Base-by-base conservation (phyloP, 2,329 filamentous ascomycete species). In the Botrytis cinerea region DNA sequence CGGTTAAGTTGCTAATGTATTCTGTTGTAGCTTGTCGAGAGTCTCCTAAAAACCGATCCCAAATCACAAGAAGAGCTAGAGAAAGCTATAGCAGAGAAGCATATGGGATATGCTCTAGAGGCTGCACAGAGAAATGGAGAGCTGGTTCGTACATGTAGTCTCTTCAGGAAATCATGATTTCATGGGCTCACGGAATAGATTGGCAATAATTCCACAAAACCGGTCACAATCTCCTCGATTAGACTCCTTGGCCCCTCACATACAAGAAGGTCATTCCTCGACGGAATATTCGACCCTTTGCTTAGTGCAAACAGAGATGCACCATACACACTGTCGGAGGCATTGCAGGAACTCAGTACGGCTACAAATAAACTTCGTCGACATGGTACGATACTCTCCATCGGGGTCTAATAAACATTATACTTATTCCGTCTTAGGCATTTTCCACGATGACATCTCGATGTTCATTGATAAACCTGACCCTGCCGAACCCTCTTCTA, bases 141-240 rank as follows among this genome's bases (percentile, higher is more conserved):
- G 81, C 82, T 94, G 83, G 91, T 93, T 84, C 74, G 85, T 71
- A 57, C 68, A 60, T 40, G 20, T 22, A 20, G 18, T 32, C 61
- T 38, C 8, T 45, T 43, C 32, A 3, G 18, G 18, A 35, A 32
- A n/a, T 32, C n/a, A 20, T 28, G 71, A 32, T 25, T 54, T 62
- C 63, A 73, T 25, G 59, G 54, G 51, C 71, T 45, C 28, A 38
- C 61, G 16, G 28, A 48, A 54, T 70, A 94, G 92, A 88, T 97
- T 80, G 88, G 90, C 77, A 89, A 92, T 83, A 97, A 98, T 82
- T 91, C 92, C 77, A 93, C 93, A 61, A 89, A 96, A 73, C 95
- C 96, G 59, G 93, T 96, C 79, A 93, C 94, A 22, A 91, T 99
- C 81, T 93, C 93, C 78, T 93, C 93, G 62, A 89, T 99, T 80